phyloP scores from a whole-genome alignment of 768 basidiomycete species.

The Coprinopsis sp. region DNA sequence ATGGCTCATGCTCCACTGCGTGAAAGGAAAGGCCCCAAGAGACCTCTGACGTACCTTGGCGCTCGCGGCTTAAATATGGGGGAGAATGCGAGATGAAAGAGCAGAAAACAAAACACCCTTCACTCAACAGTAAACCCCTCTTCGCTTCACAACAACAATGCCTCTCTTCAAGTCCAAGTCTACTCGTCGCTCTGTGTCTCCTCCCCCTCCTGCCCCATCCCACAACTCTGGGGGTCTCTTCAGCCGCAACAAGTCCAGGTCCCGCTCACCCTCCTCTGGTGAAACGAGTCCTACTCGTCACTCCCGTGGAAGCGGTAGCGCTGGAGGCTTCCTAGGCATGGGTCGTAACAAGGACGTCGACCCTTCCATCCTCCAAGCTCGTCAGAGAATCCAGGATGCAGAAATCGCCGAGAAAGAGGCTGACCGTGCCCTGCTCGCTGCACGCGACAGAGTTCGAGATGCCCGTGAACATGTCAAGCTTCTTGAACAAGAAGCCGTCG shows the following conservation, averaged over 20 bases:
- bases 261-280: slow-evolving; percentile 4
- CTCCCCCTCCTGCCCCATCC: neutral
- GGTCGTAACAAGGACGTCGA: slow-evolving; percentile 28
- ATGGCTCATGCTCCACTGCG: neutral
- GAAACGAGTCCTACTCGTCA: slow-evolving; percentile 4
- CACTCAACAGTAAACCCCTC: too few species aligned
- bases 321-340: slow-evolving; percentile 24
- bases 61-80: slow-evolving; percentile 9
- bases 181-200: slow-evolving; percentile 7
- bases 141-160: too few species aligned
- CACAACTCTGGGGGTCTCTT: slow-evolving; percentile 5
- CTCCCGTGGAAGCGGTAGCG: slow-evolving; percentile 11
- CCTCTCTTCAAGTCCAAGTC: slow-evolving; percentile 24
- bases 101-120: neutral
- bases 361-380: slow-evolving; percentile 43
- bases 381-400: slow-evolving; percentile 46
- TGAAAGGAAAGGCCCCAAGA: neutral
- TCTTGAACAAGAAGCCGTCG: slow-evolving; percentile 46
- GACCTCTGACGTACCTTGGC: slow-evolving; percentile 4
- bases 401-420: slow-evolving; percentile 48
- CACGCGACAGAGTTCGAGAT: slow-evolving; percentile 40
- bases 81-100: neutral
- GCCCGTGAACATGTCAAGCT: slow-evolving; percentile 44
- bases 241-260: slow-evolving; percentile 3
- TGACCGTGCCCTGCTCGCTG: slow-evolving; percentile 44